Conservation (phyloP, 129 eudicot species). For the Lactuca sativa region DNA sequence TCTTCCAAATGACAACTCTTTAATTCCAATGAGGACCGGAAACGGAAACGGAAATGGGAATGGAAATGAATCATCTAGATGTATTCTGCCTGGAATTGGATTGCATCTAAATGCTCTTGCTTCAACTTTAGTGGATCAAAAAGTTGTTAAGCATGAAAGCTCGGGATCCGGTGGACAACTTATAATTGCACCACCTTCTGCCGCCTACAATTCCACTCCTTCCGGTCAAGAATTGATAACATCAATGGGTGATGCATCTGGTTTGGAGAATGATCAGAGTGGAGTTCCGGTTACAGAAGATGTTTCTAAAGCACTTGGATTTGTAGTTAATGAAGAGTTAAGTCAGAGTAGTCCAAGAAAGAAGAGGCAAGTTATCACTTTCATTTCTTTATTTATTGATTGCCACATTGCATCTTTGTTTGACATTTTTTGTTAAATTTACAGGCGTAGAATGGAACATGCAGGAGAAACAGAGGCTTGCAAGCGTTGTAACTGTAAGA, state of each 20-base stretch:
- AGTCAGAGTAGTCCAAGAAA: constrained; percentile 81
- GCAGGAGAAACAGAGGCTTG: constrained; percentile 70
- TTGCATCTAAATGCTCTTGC: constrained; percentile 87
- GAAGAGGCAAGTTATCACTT: constrained; percentile 53
- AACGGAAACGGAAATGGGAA: constrained; percentile 15
- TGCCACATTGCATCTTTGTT: not conserved
- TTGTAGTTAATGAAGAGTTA: constrained; percentile 47
- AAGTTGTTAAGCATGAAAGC: constrained; percentile 53
- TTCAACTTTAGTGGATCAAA: constrained; percentile 53
- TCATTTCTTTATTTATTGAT: no score
- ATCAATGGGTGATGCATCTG: constrained; percentile 30
- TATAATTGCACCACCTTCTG: constrained; percentile 42
- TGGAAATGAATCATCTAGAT: constrained; percentile 55
- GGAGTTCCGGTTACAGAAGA: constrained; percentile 45
- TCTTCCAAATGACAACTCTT: constrained; percentile 37
- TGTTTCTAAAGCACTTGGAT: constrained; percentile 42
- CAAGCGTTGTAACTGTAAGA: constrained; percentile 96
- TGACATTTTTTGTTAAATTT: constrained; percentile 20
- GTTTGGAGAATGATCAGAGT: constrained; percentile 55
- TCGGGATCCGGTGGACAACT: constrained; percentile 45
- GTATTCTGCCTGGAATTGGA: constrained; percentile 76
- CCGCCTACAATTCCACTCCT: constrained; percentile 39
- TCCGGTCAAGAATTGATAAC: constrained; percentile 42
- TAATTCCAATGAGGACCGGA: constrained; percentile 37
- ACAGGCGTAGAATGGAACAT: constrained; percentile 69